These are phyloP conservation scores for Penicillium sp. DNA, from an alignment of 2,329 filamentous ascomycete species.

Conservation along the genomic window DNA sequence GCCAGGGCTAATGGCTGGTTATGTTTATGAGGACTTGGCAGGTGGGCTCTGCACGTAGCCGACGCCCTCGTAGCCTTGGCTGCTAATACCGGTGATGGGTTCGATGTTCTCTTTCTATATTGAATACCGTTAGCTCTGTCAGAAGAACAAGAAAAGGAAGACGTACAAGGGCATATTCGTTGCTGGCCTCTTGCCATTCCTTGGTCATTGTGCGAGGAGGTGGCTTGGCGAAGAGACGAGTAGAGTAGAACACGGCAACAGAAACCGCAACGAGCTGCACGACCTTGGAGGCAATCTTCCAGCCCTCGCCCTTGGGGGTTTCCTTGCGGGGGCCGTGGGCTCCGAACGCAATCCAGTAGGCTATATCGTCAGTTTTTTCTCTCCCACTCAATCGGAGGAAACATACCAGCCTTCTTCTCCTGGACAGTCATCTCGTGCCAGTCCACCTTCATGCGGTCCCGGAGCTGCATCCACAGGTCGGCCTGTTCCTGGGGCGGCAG, in stretches of 20 bases:
- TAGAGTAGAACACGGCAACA: conserved; percentile 65
- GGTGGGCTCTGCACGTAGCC: conserved; percentile 68
- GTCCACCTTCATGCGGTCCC: conserved; percentile 97
- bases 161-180: conserved; percentile 88
- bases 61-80: conserved; percentile 72
- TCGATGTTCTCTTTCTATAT: conserved; percentile 75
- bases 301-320: conserved; percentile 77
- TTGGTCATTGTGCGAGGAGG: conserved; percentile 85
- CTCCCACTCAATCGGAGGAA: neutral
- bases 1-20: neutral
- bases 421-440: conserved; percentile 92
- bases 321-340: conserved; percentile 87
- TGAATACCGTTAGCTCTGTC: neutral
- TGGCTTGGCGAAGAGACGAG: conserved; percentile 68
- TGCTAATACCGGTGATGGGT: conserved; percentile 78
- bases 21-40: conserved; percentile 28
- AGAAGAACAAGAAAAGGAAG: neutral
- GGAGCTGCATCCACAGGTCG: conserved; percentile 96
- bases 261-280: conserved; percentile 63
- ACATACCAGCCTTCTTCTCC: conserved; percentile 99
- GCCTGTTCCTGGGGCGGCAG: conserved; percentile 99
- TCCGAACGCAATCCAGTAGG: conserved; percentile 98
- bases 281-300: conserved; percentile 73
- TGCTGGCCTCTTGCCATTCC: conserved; percentile 93
- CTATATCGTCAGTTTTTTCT: conserved; percentile 46